A percentile compares a stretch with the other conserved stretches of the same genome.
phyloP scores from a whole-genome alignment of 2,329 filamentous ascomycete genomes.

The Drechslera avenae region DNA sequence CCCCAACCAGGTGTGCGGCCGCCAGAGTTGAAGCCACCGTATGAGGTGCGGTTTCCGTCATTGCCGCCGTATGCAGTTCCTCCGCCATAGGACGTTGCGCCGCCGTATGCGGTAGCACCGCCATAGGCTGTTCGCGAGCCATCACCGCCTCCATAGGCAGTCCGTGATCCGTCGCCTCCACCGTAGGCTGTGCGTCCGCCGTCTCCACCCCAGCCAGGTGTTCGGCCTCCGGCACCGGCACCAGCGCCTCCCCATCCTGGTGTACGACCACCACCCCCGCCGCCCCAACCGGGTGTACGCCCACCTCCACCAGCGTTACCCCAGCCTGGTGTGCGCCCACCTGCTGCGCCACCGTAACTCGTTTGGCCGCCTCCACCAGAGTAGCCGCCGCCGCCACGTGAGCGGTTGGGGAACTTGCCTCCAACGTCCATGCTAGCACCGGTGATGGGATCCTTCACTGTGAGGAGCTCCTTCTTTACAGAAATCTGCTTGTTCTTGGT shows the following conservation, averaged over 20 bases:
- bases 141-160: conserved; percentile 47
- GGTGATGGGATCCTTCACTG: conserved; percentile 79
- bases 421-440: conserved; percentile 74
- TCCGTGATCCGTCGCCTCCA: conserved; percentile 45
- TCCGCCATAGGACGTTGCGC: conserved; percentile 73
- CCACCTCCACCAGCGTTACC: conserved; percentile 50
- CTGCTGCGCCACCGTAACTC: conserved; percentile 49
- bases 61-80: conserved; percentile 42
- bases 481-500: conserved; percentile 92
- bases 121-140: conserved; percentile 53
- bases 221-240: conserved; percentile 46
- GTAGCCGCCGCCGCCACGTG: conserved; percentile 49
- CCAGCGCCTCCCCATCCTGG: conserved; percentile 53
- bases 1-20: conserved; percentile 58
- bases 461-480: conserved; percentile 79
- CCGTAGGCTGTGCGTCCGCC: conserved; percentile 58
- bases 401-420: conserved; percentile 43
- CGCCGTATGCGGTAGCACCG: conserved; percentile 72
- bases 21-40: conserved; percentile 59
- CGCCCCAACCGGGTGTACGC: conserved; percentile 54
- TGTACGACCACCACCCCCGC: conserved; percentile 52
- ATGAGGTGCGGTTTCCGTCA: conserved; percentile 49
- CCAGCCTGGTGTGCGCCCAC: conserved; percentile 45
- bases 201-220: conserved; percentile 42
- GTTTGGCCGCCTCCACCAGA: conserved; percentile 36